phyloP scores from a whole-genome alignment of 495 filamentous ascomycete genomes.

The Penicillium crystallinum region DNA sequence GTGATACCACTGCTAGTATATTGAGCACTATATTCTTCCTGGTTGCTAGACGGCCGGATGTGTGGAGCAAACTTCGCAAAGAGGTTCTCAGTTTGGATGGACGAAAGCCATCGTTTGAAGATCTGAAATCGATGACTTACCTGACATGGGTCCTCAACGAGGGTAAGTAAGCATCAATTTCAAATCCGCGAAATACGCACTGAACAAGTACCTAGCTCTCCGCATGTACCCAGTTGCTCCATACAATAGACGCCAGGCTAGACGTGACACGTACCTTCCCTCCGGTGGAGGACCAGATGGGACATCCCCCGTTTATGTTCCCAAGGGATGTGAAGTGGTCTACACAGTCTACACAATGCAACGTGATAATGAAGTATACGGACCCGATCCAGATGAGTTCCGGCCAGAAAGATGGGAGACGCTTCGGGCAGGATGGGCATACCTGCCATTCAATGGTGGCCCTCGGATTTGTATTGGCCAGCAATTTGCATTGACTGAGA shows the following conservation, averaged over 20 bases:
- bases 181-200: no score
- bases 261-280: constrained; percentile 40
- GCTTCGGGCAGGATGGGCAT: constrained; percentile 13
- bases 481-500: neutral
- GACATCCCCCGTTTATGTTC: constrained; percentile 19
- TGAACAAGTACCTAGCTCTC: constrained; percentile 13
- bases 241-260: constrained; percentile 35
- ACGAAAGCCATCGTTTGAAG: constrained; percentile 35
- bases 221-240: constrained; percentile 44
- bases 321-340: constrained; percentile 16
- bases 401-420: constrained; percentile 46
- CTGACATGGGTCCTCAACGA: constrained; percentile 47
- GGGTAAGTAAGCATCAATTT: constrained; percentile 21
- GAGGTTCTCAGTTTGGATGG: constrained; percentile 5
- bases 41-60: neutral
- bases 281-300: constrained; percentile 46
- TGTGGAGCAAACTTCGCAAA: neutral
- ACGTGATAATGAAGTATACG: constrained; percentile 39
- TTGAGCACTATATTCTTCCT: neutral
- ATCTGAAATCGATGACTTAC: constrained; percentile 46
- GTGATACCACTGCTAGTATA: neutral
- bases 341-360: constrained; percentile 41
- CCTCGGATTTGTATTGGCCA: neutral
- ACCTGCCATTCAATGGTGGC: neutral
- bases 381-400: constrained; percentile 42